Percentiles rank a stretch among this genome's conserved stretches.
Conservation (phyloP, 441 rosid genomes). For the Gossypium laxum region DNA sequence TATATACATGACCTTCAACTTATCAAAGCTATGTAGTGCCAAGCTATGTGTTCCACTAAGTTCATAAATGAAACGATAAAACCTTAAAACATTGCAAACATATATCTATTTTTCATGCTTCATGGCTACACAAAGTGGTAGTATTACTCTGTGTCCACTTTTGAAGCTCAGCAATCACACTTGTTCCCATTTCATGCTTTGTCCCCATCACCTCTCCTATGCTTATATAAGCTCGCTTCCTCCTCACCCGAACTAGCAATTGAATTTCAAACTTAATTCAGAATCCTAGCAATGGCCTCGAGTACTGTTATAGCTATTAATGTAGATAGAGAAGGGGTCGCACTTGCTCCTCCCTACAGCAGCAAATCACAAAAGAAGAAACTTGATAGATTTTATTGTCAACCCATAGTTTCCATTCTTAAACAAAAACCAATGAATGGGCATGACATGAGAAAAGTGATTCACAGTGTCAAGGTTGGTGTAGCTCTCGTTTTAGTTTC, state of each 20-base stretch:
- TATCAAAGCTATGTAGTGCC: constrained; percentile 17
- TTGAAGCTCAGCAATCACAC: neutral
- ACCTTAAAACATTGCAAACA: neutral
- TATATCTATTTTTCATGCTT: constrained; percentile 2
- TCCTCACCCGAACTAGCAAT: constrained; percentile 13
- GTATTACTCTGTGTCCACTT: constrained; percentile 5
- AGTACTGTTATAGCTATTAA: constrained; percentile 28
- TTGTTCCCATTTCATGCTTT: constrained; percentile 4
- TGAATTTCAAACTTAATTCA: neutral
- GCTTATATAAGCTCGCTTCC: constrained; percentile 11
- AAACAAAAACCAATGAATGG: constrained; percentile 13
- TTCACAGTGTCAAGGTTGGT: constrained; percentile 56
- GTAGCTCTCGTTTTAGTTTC: constrained; percentile 51
- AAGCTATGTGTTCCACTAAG: constrained; percentile 44
- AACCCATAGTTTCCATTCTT: constrained; percentile 10
- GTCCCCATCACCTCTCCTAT: neutral
- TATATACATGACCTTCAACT: neutral
- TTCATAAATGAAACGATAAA: neutral
- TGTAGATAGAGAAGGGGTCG: constrained; percentile 22
- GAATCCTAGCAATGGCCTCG: constrained; percentile 26
- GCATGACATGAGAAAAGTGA: constrained; percentile 25
- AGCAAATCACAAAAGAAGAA: constrained; percentile 14
- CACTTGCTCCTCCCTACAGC: neutral
- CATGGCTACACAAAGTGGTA: neutral
- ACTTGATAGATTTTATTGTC: neutral